Evolutionary conservation across 495 filamentous ascomycete genomes (phyloP), one percentile per base, ranked within the genome.

Genomic region (Annulohypoxylon moriforme): DNA sequence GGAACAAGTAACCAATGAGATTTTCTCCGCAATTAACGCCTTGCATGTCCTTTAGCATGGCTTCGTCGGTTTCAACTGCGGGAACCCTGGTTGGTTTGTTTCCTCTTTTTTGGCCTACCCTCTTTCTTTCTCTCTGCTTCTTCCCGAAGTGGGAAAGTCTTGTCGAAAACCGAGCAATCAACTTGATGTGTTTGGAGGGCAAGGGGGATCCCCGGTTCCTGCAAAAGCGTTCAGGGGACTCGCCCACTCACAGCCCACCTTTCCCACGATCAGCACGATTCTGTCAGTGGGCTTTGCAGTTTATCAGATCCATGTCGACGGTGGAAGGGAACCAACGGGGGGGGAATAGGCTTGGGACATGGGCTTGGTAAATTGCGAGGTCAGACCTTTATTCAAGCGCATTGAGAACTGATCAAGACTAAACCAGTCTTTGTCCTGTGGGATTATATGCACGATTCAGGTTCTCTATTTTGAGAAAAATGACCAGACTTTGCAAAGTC

Each of bases 1-100:
- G n/a, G 53, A 74, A 67, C 62, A 71, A 50, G 22, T 18, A 49
- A 22, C 67, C 72, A 71, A 74, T 74, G 59, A 59, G 14, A 38
- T 34, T 60, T 64, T 66, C 60, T 62, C 60, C 68, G 53, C 64
- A 36, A 60, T 63, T 46, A 61, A 72, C 65, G 69, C 68, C 62
- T 61, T 68, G 67, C 71, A 55, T 49, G 8, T 4, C 4, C 16
- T 20, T 49, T 22, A 25, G 40, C 40, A 49, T 71, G 72, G 72
- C 60, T 38, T 73, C 64, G 69, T 69, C 69, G 22, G 73, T 75
- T 75, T 75, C 73, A 75, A 68, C 64, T 72, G 67, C 55, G 33
- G 24, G 49, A 60, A 59, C 44, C 69, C 74, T 75, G 62, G 69
- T 63, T 69, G 22, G 75, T 59, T 70, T 64, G 58, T 67, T 67